Base-by-base conservation (phyloP, 805 yeast species). In the Candida fluviatilis region DNA sequence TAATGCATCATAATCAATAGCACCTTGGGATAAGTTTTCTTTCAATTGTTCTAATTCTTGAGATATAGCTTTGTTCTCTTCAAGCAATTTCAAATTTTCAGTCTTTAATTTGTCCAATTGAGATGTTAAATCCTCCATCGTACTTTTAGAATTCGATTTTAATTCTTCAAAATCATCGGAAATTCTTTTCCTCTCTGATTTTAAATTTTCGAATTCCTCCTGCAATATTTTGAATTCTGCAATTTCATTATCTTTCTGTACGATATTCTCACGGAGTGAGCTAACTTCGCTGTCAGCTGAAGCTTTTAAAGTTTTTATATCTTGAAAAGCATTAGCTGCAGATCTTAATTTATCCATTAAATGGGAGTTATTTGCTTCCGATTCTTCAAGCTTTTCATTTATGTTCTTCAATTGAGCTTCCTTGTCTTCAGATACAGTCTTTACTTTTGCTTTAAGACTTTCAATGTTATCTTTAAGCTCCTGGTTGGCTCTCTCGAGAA, bases 301-400 rank as follows among this genome's bases (percentile, higher is more conserved):
- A 16, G 35, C 6, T 36, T 60, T 53, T 3, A 52, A 35, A 17
- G 30, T 33, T 36, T 58, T 56, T 38, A 61, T 40, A 33, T 60
- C 62, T 48, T 58, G 60, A 43, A 55, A 50, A n/a, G 67, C 57
- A 18, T 53, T 36, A 3, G 70, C 68, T 7, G 69, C 71, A 4
- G 69, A 49, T 31, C 73, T 50, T 29, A 69, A 54, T 39, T 66
- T 69, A 32, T 69, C 70, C 60, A 71, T 60, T 19, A 69, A 52
- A 42, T 60, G 66, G 12, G 54, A 55, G 39, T 62, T 66, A 5
- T 47, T 52, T 3, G 51, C 64, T 36, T 65, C 64, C 6, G 57
- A 34, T 2, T 64, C 65, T 3, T 38, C 40, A 4, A 60, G 16
- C 21, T 57, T 56, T 5, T 51, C 60, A 24, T 51, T 41, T 7